Evolutionary conservation across 2,329 filamentous ascomycete species (phyloP).

Genomic region (Sclerotinia spermophila): DNA sequence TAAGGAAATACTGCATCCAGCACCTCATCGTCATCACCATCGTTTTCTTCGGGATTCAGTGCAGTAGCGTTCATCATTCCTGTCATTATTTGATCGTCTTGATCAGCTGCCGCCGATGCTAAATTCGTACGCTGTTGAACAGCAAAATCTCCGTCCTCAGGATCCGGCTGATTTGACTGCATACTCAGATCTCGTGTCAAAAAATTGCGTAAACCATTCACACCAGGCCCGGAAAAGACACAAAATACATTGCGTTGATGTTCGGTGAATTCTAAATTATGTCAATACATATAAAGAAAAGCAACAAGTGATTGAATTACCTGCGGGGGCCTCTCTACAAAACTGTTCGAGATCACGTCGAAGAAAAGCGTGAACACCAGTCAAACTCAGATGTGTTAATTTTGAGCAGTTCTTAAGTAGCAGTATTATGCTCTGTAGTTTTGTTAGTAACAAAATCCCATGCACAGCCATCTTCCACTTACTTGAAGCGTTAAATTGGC

Average conservation of each 20-base stretch:
- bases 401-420: conserved; percentile 88
- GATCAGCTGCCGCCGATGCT: conserved; percentile 24
- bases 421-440: conserved; percentile 73
- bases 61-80: conserved; percentile 14
- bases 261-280: conserved; percentile 76
- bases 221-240: conserved; percentile 88
- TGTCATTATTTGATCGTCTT: conserved; percentile 18
- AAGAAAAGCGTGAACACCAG: conserved; percentile 87
- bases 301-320: conserved; percentile 42
- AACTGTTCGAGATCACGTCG: conserved; percentile 79
- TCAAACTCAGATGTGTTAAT: conserved; percentile 90
- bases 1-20: conserved; percentile 11
- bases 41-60: conserved; percentile 1
- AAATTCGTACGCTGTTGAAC: conserved; percentile 35
- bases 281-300: conserved; percentile 15
- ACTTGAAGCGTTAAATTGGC: conserved; percentile 77
- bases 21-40: background rate
- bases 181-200: conserved; percentile 63
- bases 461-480: conserved; percentile 37
- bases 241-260: conserved; percentile 96
- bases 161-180: conserved; percentile 63
- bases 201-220: conserved; percentile 71
- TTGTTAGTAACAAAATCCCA: conserved; percentile 34
- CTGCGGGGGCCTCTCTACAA: conserved; percentile 78
- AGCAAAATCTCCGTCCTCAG: conserved; percentile 64